Conservation (phyloP, 371 early-diverging fungal genomes). For the Zychaea mexicana region DNA sequence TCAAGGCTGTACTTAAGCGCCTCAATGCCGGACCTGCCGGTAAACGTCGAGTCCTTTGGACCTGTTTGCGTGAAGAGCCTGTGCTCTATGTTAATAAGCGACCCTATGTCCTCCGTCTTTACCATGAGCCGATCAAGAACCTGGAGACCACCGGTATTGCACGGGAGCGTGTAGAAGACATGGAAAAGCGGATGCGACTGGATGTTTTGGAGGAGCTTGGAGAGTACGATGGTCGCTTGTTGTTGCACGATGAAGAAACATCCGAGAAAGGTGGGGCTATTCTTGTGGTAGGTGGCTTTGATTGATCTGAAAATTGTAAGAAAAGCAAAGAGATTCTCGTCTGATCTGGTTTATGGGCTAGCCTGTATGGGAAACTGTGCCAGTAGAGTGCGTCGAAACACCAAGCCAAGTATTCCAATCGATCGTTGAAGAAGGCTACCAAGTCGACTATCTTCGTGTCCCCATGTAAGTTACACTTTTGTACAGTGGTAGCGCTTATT, state of each 20-base stretch:
- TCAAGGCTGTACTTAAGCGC: constrained; percentile 45
- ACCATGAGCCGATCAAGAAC: constrained; percentile 66
- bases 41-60: constrained; percentile 60
- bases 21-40: constrained; percentile 61
- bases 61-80: constrained; percentile 77
- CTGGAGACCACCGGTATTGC: constrained; percentile 73
- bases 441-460: constrained; percentile 67
- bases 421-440: constrained; percentile 56
- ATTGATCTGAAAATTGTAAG: background rate
- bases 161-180: constrained; percentile 65
- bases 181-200: constrained; percentile 69
- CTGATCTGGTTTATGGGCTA: constrained; percentile 6
- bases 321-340: too few species aligned
- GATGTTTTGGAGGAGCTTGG: constrained; percentile 61
- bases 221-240: constrained; percentile 54
- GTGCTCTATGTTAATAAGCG: constrained; percentile 70
- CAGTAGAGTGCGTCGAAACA: constrained; percentile 53
- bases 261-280: constrained; percentile 40
- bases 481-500: too few species aligned
- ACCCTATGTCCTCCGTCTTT: constrained; percentile 68
- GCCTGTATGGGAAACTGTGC: constrained; percentile 69
- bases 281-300: constrained; percentile 45
- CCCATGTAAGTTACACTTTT: constrained; percentile 69
- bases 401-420: constrained; percentile 62
- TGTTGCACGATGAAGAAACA: constrained; percentile 67